Percentiles rank a stretch among this genome's conserved stretches.
phyloP scores from a whole-genome alignment of 108 stramenopile genomes.

The Hondaea fermentalgiana region DNA sequence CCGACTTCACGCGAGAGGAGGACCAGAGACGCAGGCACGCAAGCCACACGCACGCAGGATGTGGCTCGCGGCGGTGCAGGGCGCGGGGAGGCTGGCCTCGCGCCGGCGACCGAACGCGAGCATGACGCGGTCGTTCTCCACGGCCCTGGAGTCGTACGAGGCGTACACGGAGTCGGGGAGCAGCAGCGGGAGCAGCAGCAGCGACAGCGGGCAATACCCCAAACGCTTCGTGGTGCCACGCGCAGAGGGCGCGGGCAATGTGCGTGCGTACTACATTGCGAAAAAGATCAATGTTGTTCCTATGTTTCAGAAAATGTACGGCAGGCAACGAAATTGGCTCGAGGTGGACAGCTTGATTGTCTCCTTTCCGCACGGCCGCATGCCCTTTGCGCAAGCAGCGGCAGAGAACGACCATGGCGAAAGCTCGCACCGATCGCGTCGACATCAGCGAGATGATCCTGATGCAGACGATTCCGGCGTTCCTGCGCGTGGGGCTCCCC shows the following conservation, averaged over 20 bases:
- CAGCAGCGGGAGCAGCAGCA: background rate
- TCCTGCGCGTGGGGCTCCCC: background rate
- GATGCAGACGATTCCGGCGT: background rate
- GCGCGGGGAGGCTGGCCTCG: background rate
- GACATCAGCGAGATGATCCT: no score
- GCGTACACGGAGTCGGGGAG: background rate
- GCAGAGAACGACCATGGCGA: background rate
- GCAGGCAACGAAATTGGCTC: slow-evolving; percentile 44
- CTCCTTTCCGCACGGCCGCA: slow-evolving; percentile 34
- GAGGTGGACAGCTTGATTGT: slow-evolving; percentile 56
- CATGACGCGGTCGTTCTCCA: background rate
- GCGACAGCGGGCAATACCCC: background rate
- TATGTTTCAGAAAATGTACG: slow-evolving; percentile 16
- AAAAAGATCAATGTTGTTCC: slow-evolving; percentile 8
- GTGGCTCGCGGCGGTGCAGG: no score
- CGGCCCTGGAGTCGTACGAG: background rate
- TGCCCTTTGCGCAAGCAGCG: slow-evolving; percentile 31
- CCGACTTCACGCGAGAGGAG: no score
- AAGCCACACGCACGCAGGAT: no score
- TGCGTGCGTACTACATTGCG: slow-evolving; percentile 17
- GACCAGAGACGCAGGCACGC: no score
- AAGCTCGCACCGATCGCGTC: no score
- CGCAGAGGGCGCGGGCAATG: background rate
- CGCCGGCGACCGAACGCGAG: background rate
- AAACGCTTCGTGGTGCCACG: background rate